phyloP scores from a whole-genome alignment of 2,329 filamentous ascomycete species.

The Diplodia intermedia region DNA sequence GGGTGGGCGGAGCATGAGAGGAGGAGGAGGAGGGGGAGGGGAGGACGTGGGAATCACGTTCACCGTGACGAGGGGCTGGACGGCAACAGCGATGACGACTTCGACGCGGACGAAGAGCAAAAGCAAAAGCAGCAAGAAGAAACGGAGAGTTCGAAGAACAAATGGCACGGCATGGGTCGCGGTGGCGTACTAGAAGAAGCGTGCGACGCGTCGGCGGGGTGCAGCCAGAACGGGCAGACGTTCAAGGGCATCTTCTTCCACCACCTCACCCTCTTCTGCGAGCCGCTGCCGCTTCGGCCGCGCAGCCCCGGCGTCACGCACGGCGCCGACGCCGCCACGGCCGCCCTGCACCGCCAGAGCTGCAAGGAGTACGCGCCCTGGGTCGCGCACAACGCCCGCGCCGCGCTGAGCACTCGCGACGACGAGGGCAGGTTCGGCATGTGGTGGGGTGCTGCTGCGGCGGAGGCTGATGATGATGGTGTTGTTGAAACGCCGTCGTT shows the following conservation, averaged over 20 bases:
- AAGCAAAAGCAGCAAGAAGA: conserved; percentile 42
- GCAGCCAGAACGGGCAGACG: conserved; percentile 83
- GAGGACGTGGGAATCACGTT: no score
- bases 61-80: no score
- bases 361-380: conserved; percentile 74
- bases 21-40: conserved; percentile 18
- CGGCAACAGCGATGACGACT: not conserved
- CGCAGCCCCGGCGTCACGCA: conserved; percentile 55
- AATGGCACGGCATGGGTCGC: conserved; percentile 78
- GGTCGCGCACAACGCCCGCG: conserved; percentile 78
- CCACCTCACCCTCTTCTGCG: conserved; percentile 81
- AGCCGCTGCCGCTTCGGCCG: conserved; percentile 60
- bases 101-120: not conserved
- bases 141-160: conserved; percentile 22
- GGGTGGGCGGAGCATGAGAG: conserved; percentile 66
- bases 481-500: conserved; percentile 37
- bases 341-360: conserved; percentile 59
- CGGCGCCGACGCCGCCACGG: conserved; percentile 42
- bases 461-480: conserved; percentile 46
- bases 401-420: conserved; percentile 75
- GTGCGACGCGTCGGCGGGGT: conserved; percentile 77
- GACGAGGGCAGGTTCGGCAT: conserved; percentile 74
- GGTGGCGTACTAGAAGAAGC: conserved; percentile 82
- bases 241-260: conserved; percentile 98
- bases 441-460: conserved; percentile 73